phyloP scores from a whole-genome alignment of 1,139 yeast genomes.

The Schizosaccharomyces versatilis region DNA sequence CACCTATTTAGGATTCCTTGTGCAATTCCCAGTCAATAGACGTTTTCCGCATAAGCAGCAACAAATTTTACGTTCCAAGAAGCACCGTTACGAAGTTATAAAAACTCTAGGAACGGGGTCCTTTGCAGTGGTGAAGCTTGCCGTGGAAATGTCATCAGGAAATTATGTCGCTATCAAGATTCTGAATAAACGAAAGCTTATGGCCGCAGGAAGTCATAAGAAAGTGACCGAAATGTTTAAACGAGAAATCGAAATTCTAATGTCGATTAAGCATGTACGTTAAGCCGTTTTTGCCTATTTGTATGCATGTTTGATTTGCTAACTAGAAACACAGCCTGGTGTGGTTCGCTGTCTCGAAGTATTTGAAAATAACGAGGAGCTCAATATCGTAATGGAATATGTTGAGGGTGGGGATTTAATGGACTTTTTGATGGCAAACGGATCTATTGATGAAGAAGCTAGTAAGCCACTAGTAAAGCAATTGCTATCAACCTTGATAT shows the following conservation, averaged over 20 bases:
- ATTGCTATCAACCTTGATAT: constrained; percentile 57
- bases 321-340: constrained; percentile 25
- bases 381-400: constrained; percentile 81
- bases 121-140: constrained; percentile 30
- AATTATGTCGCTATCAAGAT: constrained; percentile 17
- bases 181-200: constrained; percentile 8
- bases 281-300: neutral
- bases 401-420: constrained; percentile 94
- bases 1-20: neutral
- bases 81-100: neutral
- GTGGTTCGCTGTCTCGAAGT: constrained; percentile 65
- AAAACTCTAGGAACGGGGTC: constrained; percentile 34
- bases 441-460: constrained; percentile 76
- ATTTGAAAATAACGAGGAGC: constrained; percentile 59
- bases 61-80: neutral
- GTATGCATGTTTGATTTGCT: neutral
- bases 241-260: constrained; percentile 58
- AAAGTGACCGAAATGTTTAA: constrained; percentile 26
- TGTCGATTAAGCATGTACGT: constrained; percentile 38
- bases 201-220: neutral
- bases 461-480: constrained; percentile 69
- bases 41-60: neutral
- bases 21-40: neutral
- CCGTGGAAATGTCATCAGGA: constrained; percentile 10
- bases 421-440: constrained; percentile 85